phyloP scores from a whole-genome alignment of 768 basidiomycete genomes.

The Thelephora ganbajun region DNA sequence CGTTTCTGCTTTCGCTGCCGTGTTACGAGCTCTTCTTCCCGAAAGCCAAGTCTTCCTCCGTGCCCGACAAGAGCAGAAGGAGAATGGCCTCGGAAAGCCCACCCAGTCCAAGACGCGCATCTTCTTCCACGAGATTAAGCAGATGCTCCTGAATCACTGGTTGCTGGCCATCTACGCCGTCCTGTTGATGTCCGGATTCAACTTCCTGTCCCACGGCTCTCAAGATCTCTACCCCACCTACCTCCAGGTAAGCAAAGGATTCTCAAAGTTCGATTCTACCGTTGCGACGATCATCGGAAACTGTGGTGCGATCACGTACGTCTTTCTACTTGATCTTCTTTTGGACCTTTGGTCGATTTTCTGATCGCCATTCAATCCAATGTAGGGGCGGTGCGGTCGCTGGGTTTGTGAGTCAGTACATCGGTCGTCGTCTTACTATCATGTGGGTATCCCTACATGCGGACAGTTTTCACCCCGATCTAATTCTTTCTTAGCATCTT shows the following conservation, averaged over 20 bases:
- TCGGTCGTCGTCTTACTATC: slow-evolving; percentile 77
- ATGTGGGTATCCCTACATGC: slow-evolving; percentile 18
- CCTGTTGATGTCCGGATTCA: slow-evolving; percentile 62
- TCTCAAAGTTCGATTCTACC: slow-evolving; percentile 43
- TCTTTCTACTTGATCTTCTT: slow-evolving; percentile 6
- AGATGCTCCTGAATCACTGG: slow-evolving; percentile 79
- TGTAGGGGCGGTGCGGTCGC: slow-evolving; percentile 54
- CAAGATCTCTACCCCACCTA: slow-evolving; percentile 76
- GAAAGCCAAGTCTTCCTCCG: slow-evolving; percentile 66
- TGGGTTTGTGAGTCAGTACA: slow-evolving; percentile 57
- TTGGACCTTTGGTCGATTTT: slow-evolving; percentile 1
- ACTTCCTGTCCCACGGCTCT: slow-evolving; percentile 38
- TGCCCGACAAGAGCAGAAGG: slow-evolving; percentile 41
- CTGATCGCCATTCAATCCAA: too few species aligned
- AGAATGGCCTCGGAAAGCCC: slow-evolving; percentile 14
- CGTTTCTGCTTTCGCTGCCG: slow-evolving; percentile 55
- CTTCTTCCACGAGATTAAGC: slow-evolving; percentile 59
- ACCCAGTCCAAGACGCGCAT: slow-evolving; percentile 39
- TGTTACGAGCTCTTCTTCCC: slow-evolving; percentile 51
- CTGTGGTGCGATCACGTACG: slow-evolving; percentile 33
- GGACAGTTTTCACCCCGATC: background rate
- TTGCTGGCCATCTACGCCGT: slow-evolving; percentile 71
- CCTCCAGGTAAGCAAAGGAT: slow-evolving; percentile 45
- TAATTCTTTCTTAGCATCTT: slow-evolving; percentile 26
- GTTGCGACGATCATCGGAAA: slow-evolving; percentile 75